These are phyloP conservation scores for Hyaloperonospora arabidopsidis DNA, from an alignment of 352 stramenopile genomes.

Conservation along the genomic window DNA sequence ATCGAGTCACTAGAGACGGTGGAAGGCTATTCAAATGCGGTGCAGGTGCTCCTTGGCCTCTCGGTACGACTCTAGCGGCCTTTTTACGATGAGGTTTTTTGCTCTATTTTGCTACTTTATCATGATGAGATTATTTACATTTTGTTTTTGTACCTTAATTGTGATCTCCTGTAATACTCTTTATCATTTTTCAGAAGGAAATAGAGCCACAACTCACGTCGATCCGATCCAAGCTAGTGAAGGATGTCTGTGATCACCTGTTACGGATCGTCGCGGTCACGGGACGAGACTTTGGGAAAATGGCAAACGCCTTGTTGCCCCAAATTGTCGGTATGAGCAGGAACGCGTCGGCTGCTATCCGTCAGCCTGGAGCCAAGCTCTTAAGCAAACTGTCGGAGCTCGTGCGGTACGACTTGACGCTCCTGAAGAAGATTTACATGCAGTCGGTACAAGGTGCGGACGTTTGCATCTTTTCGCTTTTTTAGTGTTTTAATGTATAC, in stretches of 20 bases:
- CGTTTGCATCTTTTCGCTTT: neutral
- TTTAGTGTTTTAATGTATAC: neutral
- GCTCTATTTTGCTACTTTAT: no score
- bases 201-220: constrained; percentile 38
- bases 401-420: constrained; percentile 50
- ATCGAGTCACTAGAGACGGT: constrained; percentile 34
- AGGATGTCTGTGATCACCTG: constrained; percentile 40
- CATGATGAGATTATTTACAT: no score
- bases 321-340: constrained; percentile 47
- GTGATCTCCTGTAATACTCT: neutral
- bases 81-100: constrained; percentile 5
- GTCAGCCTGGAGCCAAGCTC: constrained; percentile 41
- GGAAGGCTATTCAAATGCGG: constrained; percentile 24
- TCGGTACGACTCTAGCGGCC: constrained; percentile 26
- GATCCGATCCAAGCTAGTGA: constrained; percentile 47
- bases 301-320: constrained; percentile 51
- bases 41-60: constrained; percentile 36
- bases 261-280: constrained; percentile 40
- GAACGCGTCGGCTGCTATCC: constrained; percentile 40
- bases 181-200: constrained; percentile 22
- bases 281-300: constrained; percentile 37
- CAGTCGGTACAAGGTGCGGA: constrained; percentile 36
- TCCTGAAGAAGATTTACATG: constrained; percentile 40
- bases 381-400: constrained; percentile 48
- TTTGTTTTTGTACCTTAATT: no score